phyloP scores from a whole-genome alignment of 140 eudicot genomes.

The Cichorium intybus region DNA sequence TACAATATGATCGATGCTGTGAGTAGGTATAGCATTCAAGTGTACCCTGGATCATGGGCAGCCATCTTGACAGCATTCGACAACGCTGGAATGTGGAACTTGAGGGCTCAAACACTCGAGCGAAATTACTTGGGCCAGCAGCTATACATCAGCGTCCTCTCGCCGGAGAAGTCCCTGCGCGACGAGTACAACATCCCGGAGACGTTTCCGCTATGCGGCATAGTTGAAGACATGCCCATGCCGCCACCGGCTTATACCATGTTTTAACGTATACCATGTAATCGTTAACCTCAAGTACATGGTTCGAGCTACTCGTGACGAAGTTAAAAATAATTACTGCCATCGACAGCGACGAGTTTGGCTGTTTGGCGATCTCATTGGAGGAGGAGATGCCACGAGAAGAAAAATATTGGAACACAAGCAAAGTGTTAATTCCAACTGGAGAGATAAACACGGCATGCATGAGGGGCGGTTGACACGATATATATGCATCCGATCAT shows the following conservation, averaged over 20 bases:
- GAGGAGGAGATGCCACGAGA: too few species aligned
- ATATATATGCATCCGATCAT: too few species aligned
- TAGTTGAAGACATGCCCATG: constrained; percentile 36
- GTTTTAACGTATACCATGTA: too few species aligned
- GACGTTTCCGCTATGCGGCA: constrained; percentile 32
- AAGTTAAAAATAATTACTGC: neutral
- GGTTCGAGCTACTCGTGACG: neutral
- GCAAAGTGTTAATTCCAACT: too few species aligned
- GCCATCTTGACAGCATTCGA: constrained; percentile 57
- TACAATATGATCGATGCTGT: constrained; percentile 58
- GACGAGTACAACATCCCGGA: constrained; percentile 63
- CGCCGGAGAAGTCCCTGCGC: constrained; percentile 38
- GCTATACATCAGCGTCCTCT: constrained; percentile 50
- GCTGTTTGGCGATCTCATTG: too few species aligned
- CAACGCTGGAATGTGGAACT: constrained; percentile 72
- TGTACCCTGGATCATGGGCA: constrained; percentile 65
- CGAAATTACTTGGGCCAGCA: constrained; percentile 57
- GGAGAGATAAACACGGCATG: too few species aligned
- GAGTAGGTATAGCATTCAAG: constrained; percentile 61
- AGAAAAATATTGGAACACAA: too few species aligned
- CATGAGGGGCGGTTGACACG: too few species aligned
- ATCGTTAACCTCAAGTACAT: neutral
- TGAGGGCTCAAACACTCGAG: constrained; percentile 38
- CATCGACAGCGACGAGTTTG: too few species aligned
- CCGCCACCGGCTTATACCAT: constrained; percentile 23